Base-by-base conservation (phyloP, 495 filamentous ascomycete species). In the Penicillium cinerascens region DNA sequence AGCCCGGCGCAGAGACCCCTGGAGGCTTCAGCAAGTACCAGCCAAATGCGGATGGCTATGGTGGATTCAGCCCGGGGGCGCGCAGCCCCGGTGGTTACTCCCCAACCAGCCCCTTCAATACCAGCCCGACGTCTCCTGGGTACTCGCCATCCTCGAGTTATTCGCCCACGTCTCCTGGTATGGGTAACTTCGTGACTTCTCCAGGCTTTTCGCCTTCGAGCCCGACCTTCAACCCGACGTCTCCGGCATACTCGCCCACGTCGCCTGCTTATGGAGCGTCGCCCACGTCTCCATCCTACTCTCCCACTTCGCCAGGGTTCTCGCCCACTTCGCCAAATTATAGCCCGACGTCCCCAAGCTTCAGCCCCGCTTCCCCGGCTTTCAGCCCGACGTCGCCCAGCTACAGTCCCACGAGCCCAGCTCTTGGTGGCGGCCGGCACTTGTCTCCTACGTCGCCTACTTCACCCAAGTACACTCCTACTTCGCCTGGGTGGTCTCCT, bases 221-320 rank as follows among this genome's bases (percentile, higher is more conserved):
- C 48, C 88, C 84, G 15, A 78, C 80, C 27, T 92, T 91, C 65
- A 82, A 77, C 15, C 87, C 88, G 1, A 80, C 84, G 1, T 91
- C 87, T 26, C 89, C 89, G 26, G 88, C 86, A 0, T 95, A 95
- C 71, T 91, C 88, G 21, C 90, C 90, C 1, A 87, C 87, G 3
- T 92, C 89, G 21, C 90, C 90, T 52, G 75, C 78, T 51, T 82
- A 84, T 71, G 74, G 73, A 42, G 79, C 74, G 11, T 87, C 85
- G 2, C 86, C 85, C 7, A 84, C 84, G 0, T 84, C 80, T 2
- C 88, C 88, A 9, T 84, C 79, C 39, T 92, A 90, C 65, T 90
- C 85, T 57, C 90, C 90, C 0, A 92, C 89, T 0, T 95, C 89
- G 37, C 91, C 92, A 26, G 86, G 75, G 44, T 92, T 91, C 66